Conservation (phyloP, 164 flowering plant species). For the Euptelea pleiosperma region DNA sequence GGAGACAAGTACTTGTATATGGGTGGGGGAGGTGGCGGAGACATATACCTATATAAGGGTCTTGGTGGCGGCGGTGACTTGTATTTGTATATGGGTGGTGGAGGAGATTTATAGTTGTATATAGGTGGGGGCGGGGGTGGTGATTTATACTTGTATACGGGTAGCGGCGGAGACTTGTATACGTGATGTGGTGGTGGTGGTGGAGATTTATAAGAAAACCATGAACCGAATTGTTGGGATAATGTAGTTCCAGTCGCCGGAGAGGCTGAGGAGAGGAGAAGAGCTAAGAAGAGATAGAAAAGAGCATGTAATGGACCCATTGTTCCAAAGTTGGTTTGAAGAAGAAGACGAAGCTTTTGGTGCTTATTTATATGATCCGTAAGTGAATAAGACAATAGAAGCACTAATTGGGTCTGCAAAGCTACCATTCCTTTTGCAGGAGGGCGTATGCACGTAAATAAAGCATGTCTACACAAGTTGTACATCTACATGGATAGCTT, state of each 20-base stretch:
- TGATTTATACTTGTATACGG: not conserved
- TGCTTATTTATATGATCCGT: too few species aligned
- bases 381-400: constrained; percentile 5
- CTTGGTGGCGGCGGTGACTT: constrained; percentile 4
- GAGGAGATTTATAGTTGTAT: constrained; percentile 5
- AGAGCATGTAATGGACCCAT: constrained; percentile 3
- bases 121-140: constrained; percentile 6
- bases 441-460: constrained; percentile 1
- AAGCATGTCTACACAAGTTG: constrained; percentile 1
- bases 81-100: constrained; percentile 2
- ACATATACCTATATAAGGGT: not conserved
- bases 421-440: constrained; percentile 4
- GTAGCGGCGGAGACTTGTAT: constrained; percentile 8
- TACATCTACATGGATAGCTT: too few species aligned
- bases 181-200: constrained; percentile 5
- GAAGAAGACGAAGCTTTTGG: too few species aligned
- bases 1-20: not conserved
- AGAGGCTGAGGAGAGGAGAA: constrained; percentile 5
- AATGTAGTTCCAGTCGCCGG: not conserved
- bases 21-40: not conserved
- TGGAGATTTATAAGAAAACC: not conserved
- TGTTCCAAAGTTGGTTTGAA: not conserved
- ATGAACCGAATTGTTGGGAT: not conserved
- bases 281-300: not conserved
- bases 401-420: not conserved